Evolutionary conservation across 345 rosid genomes (phyloP).

Genomic region (Linum lewisii): DNA sequence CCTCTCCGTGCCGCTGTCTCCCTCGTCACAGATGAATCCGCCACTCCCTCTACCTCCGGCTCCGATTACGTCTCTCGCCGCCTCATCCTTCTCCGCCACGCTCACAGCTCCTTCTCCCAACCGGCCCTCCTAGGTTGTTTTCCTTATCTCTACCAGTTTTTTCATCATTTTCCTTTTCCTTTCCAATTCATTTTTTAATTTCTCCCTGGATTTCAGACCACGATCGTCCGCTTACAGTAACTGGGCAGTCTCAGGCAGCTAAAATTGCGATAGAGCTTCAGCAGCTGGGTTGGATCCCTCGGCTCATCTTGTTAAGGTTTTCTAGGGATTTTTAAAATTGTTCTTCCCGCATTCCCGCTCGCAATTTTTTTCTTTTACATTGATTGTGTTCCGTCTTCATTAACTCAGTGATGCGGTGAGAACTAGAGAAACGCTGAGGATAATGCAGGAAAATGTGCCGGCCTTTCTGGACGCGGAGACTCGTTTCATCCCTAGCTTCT

Average conservation of each 20-base stretch:
- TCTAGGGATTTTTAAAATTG: background rate
- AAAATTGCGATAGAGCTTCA: conserved; percentile 55
- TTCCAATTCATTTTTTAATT: background rate
- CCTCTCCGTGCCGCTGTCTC: conserved; percentile 1
- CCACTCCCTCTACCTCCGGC: background rate
- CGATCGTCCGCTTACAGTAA: conserved; percentile 73
- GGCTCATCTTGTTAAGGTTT: conserved; percentile 74
- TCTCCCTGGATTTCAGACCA: conserved; percentile 37
- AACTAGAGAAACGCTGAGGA: conserved; percentile 61
- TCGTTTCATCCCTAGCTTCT: conserved; percentile 83
- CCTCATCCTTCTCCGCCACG: conserved; percentile 89
- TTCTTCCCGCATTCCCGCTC: background rate
- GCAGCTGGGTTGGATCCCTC: conserved; percentile 79
- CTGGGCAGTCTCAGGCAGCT: conserved; percentile 58
- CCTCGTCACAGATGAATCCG: background rate
- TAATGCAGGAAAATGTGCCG: conserved; percentile 81
- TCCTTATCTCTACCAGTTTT: background rate
- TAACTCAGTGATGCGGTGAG: conserved; percentile 68
- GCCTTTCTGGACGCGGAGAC: conserved; percentile 62
- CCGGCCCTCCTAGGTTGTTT: conserved; percentile 52
- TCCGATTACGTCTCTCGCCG: conserved; percentile 45
- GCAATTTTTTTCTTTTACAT: background rate
- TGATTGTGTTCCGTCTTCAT: background rate
- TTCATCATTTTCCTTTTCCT: background rate
- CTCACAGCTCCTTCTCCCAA: conserved; percentile 77